phyloP scores from a whole-genome alignment of 495 filamentous ascomycete species.

The Tuber magnatum region DNA sequence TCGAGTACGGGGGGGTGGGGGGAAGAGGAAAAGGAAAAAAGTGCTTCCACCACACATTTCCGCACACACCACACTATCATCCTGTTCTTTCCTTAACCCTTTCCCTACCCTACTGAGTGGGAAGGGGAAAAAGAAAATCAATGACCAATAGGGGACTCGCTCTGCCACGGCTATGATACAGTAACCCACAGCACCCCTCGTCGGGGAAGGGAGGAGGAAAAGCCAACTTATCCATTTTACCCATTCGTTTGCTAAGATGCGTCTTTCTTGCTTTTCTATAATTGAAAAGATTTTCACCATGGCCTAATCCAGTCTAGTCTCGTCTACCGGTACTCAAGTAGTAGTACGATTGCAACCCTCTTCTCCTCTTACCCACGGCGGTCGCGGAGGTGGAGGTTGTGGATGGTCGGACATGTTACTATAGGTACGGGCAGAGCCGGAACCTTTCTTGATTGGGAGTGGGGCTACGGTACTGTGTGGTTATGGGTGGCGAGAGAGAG shows the following conservation, averaged over 20 bases:
- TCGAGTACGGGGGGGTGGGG: not conserved
- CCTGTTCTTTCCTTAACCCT: not conserved
- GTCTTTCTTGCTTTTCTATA: not conserved
- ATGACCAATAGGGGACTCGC: not conserved
- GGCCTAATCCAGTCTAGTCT: not conserved
- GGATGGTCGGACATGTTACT: not conserved
- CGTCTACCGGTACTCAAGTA: not conserved
- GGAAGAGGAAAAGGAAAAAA: not conserved
- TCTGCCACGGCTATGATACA: not conserved
- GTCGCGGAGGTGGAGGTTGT: not conserved
- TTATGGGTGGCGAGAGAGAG: not conserved
- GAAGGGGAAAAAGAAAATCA: not conserved
- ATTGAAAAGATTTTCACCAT: not conserved
- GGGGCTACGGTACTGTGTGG: not conserved
- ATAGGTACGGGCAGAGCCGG: not conserved
- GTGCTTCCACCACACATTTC: not conserved
- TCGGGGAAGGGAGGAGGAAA: not conserved
- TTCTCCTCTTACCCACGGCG: not conserved
- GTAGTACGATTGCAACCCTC: not conserved
- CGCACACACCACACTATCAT: not conserved
- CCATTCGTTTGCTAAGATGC: not conserved
- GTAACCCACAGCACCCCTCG: not conserved
- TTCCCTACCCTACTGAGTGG: not conserved
- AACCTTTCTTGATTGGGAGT: not conserved
- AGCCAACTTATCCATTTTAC: not conserved